Evolutionary conservation across 768 basidiomycete genomes (phyloP).

Genomic region (Suillus subalutaceus): DNA sequence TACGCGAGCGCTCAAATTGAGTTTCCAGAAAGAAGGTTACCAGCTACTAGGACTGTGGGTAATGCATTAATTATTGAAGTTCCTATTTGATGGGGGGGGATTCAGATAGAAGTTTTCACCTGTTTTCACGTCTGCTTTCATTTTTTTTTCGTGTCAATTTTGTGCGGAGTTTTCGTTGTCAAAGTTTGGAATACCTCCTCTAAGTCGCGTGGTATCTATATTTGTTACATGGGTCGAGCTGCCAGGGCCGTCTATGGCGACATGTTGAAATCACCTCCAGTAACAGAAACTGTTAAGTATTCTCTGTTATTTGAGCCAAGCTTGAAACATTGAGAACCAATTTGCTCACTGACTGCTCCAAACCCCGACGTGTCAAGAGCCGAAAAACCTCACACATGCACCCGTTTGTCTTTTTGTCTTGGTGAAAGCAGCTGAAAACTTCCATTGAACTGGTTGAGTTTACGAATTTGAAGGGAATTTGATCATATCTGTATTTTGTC

Average conservation of each 20-base stretch:
- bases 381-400: background rate
- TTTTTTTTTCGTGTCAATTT: background rate
- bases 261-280: background rate
- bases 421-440: background rate
- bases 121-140: background rate
- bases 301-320: no score
- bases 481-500: background rate
- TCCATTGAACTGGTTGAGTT: background rate
- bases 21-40: conserved; percentile 4
- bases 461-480: conserved; percentile 3
- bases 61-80: background rate
- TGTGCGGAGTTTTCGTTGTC: background rate
- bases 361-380: background rate
- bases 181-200: background rate
- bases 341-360: background rate
- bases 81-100: background rate
- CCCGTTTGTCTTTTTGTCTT: background rate
- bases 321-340: background rate
- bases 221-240: background rate
- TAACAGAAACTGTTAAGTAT: no score
- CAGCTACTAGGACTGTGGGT: background rate
- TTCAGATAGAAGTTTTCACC: background rate
- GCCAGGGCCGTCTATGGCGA: background rate
- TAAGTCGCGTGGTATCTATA: background rate
- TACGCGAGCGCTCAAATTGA: background rate